A percentile compares a stretch with the other conserved stretches of the same genome.
These are phyloP conservation scores for Stagonosporopsis cucurbitacearum DNA, from an alignment of 2,329 filamentous ascomycete genomes.

Conservation along the genomic window DNA sequence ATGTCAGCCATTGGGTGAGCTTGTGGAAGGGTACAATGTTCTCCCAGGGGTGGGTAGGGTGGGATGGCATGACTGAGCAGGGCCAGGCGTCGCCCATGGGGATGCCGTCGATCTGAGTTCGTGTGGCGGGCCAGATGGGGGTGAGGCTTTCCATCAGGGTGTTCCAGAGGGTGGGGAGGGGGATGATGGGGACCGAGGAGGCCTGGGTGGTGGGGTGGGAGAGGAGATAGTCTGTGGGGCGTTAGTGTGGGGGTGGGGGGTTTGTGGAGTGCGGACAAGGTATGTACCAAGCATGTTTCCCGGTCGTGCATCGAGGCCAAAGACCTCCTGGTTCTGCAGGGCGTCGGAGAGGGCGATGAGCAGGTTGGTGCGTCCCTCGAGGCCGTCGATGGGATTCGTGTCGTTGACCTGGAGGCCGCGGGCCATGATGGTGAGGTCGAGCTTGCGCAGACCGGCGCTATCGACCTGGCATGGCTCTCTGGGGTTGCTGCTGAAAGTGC, in stretches of 20 bases:
- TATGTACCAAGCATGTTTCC: conserved; percentile 89
- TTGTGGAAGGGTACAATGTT: conserved; percentile 88
- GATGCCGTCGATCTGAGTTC: conserved; percentile 85
- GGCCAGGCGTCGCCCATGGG: conserved; percentile 95
- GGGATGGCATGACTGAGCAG: conserved; percentile 81
- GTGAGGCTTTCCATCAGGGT: conserved; percentile 86
- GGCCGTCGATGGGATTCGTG: conserved; percentile 79
- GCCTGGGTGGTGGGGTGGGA: conserved; percentile 89
- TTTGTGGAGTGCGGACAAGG: conserved; percentile 18
- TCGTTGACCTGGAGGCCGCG: conserved; percentile 84
- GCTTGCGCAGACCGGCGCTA: conserved; percentile 74
- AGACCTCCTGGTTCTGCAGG: conserved; percentile 80
- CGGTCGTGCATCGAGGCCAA: conserved; percentile 81
- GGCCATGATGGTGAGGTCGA: conserved; percentile 77
- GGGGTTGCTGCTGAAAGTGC: conserved; percentile 83
- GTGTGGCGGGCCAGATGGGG: conserved; percentile 85
- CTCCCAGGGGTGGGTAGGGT: conserved; percentile 74
- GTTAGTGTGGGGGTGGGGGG: conserved; percentile 16
- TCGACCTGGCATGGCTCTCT: conserved; percentile 89
- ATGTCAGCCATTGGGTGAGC: conserved; percentile 90
- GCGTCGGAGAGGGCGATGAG: conserved; percentile 78
- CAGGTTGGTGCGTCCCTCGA: conserved; percentile 83
- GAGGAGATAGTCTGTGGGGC: conserved; percentile 78
- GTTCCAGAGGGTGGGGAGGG: conserved; percentile 87
- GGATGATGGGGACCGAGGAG: conserved; percentile 84